Base-by-base conservation (phyloP, 1,284 basidiomycete genomes). In the Trichosporon sp. region DNA sequence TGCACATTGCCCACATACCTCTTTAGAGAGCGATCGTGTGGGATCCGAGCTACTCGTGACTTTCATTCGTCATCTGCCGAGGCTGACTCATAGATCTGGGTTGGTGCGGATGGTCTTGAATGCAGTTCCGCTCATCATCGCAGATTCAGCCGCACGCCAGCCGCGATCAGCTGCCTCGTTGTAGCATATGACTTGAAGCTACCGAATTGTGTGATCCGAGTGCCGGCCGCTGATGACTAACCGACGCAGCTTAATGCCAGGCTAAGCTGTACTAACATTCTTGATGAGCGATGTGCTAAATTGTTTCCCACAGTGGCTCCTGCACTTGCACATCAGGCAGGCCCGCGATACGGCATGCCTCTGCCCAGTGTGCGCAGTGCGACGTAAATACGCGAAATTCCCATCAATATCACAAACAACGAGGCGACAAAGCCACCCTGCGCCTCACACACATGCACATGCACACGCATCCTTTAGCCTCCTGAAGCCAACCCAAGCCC, bases 1-100 rank as follows among this genome's bases (percentile, higher is more conserved):
- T 54, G 51, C 51, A 26, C 51, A 54, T 54, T 54, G 51, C 51
- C 51, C 51, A 54, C 51, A 54, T 54, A 54, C 51, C 51, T 19
- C 51, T 6, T 10, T 26, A 26, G 26, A 40, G 5, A 7, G 51
- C 51, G 51, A 54, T 54, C 51, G 51, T 54, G 51, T 19, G n/a
- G 51, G 51, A 54, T 46, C 19, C 51, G 21, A 26, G 21, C 21
- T 10, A 6, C 10, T 16, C 51, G 51, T 26, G 51, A 54, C 19
- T 11, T 19, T 19, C 51, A 21, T 26, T 54, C 51, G 51, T 54
- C 51, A 54, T 54, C 51, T 54, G 51, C 51, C 51, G 51, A 54
- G 51, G 51, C 19, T 54, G 7, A 11, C 51, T 5, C 51, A 26
- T 21, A 54, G 51, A 54, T 54, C 51, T 54, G 19, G 51, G 19